Conservation (phyloP, 441 rosid genomes). For the Gossypium lobatum region DNA sequence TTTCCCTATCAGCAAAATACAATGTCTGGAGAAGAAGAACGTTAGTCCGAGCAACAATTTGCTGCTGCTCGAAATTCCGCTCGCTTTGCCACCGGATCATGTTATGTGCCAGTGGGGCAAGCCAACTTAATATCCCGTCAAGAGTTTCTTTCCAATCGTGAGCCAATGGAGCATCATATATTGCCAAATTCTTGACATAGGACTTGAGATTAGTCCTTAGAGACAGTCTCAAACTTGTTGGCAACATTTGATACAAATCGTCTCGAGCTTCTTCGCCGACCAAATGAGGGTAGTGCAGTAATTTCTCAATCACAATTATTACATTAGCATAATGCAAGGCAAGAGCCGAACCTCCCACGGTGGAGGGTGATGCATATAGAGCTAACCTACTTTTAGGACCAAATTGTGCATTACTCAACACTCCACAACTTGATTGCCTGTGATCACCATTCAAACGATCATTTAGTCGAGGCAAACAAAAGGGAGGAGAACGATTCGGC, state of each 20-base stretch:
- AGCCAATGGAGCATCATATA: conserved; percentile 91
- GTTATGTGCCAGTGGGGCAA: conserved; percentile 89
- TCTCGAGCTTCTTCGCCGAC: conserved; percentile 95
- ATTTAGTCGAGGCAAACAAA: conserved; percentile 19
- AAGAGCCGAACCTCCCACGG: conserved; percentile 87
- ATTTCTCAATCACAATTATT: conserved; percentile 87
- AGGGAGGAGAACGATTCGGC: conserved; percentile 23
- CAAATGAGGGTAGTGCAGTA: conserved; percentile 83
- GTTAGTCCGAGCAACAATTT: conserved; percentile 69
- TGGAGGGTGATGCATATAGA: conserved; percentile 48
- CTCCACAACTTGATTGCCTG: conserved; percentile 19
- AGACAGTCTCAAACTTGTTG: conserved; percentile 64
- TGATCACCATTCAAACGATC: conserved; percentile 34
- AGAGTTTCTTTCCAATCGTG: conserved; percentile 95
- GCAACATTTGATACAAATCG: conserved; percentile 93
- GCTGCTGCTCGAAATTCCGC: conserved; percentile 88
- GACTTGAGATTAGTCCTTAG: conserved; percentile 65
- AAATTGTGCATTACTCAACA: conserved; percentile 23
- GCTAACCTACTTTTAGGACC: conserved; percentile 53
- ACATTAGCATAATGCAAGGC: conserved; percentile 91
- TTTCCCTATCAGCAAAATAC: conserved; percentile 85
- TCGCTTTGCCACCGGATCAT: conserved; percentile 96
- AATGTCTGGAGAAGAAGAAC: conserved; percentile 83
- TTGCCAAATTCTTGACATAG: conserved; percentile 72
- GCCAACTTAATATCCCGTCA: conserved; percentile 70